Conservation (phyloP, 371 early-diverging fungal genomes). For the Mortierella sp. region DNA sequence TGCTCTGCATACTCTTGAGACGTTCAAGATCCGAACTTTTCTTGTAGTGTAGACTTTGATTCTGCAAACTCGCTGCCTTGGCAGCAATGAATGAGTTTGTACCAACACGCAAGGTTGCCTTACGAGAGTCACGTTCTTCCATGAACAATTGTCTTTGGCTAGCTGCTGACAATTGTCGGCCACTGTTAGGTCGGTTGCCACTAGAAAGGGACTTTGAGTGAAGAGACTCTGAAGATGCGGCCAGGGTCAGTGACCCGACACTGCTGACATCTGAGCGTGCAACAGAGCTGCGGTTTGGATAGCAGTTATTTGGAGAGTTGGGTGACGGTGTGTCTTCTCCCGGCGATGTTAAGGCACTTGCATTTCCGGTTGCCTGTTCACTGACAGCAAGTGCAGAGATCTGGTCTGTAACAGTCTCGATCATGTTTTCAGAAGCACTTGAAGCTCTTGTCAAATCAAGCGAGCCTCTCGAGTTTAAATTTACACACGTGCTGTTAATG, state of each 20-base stretch:
- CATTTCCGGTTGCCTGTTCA: too few species aligned
- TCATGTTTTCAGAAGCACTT: neutral
- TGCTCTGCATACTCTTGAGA: neutral
- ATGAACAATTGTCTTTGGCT: constrained; percentile 28
- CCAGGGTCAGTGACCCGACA: constrained; percentile 31
- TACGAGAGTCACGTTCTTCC: constrained; percentile 29
- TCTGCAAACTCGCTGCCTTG: constrained; percentile 31
- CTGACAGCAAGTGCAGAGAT: neutral
- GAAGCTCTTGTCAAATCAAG: neutral
- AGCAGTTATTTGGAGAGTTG: too few species aligned
- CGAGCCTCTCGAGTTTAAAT: neutral
- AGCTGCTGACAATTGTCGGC: constrained; percentile 7
- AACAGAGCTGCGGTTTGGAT: constrained; percentile 11
- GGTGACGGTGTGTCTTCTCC: too few species aligned
- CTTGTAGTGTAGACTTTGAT: neutral
- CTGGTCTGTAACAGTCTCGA: constrained; percentile 20
- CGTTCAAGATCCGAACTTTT: neutral
- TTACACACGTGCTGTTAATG: neutral
- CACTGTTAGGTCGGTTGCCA: neutral
- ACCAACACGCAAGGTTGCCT: constrained; percentile 25
- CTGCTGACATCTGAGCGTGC: constrained; percentile 26
- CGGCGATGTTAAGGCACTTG: too few species aligned
- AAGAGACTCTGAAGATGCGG: constrained; percentile 36
- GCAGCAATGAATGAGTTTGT: constrained; percentile 30
- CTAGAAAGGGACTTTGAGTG: neutral